phyloP scores from a whole-genome alignment of 352 stramenopile species.

The Globisporangium irregulare region DNA sequence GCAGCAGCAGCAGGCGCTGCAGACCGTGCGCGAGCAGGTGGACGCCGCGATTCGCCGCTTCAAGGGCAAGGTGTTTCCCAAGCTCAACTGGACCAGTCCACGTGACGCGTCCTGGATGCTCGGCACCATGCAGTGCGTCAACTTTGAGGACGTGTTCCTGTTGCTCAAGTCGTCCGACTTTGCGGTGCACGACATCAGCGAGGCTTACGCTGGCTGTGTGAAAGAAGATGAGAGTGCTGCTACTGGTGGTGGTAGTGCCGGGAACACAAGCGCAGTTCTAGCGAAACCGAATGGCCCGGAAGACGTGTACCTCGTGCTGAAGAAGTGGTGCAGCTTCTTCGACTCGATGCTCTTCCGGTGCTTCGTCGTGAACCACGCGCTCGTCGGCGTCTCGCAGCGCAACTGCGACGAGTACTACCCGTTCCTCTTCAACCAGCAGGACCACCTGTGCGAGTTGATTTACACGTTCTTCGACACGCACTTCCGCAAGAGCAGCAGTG shows the following conservation, averaged over 20 bases:
- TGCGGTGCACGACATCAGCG: conserved; percentile 89
- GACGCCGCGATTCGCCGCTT: conserved; percentile 61
- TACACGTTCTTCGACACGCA: conserved; percentile 59
- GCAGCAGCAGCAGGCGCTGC: conserved; percentile 32
- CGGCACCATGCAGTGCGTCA: conserved; percentile 67
- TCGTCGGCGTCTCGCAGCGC: conserved; percentile 90
- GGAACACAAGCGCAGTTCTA: background rate
- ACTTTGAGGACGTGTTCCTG: conserved; percentile 83
- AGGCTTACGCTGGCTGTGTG: conserved; percentile 71
- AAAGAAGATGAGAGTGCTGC: conserved; percentile 13
- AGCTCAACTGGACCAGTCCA: conserved; percentile 94
- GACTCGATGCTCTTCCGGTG: conserved; percentile 95
- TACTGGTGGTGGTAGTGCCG: background rate
- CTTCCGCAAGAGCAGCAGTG: conserved; percentile 30
- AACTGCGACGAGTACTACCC: conserved; percentile 91
- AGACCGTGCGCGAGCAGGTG: conserved; percentile 52
- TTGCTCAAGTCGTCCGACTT: conserved; percentile 85
- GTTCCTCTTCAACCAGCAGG: conserved; percentile 81
- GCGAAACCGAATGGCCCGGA: background rate
- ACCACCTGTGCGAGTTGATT: conserved; percentile 62
- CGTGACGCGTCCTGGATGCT: conserved; percentile 94
- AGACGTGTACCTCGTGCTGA: conserved; percentile 83
- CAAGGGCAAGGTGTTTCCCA: conserved; percentile 76
- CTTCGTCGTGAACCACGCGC: conserved; percentile 81
- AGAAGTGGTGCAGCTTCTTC: conserved; percentile 95